These are phyloP conservation scores for Chrysoporthe austroafricana DNA, from an alignment of 2,329 filamentous ascomycete species.

Conservation along the genomic window DNA sequence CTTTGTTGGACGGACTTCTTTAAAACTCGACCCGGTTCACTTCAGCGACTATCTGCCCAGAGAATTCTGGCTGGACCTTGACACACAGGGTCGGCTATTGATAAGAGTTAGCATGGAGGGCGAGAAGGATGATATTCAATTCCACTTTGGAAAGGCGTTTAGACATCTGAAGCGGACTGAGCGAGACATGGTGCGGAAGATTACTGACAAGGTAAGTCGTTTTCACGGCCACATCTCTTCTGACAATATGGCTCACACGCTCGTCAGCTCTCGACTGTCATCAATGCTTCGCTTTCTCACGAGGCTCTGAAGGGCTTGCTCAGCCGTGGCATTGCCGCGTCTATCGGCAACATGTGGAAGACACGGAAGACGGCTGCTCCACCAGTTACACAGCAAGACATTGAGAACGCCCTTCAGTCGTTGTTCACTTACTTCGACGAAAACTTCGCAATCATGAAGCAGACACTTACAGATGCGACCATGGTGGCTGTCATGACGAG, in stretches of 20 bases:
- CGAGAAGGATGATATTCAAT: slow-evolving; percentile 96
- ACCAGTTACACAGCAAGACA: slow-evolving; percentile 69
- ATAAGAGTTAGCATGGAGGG: slow-evolving; percentile 98
- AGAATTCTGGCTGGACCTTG: slow-evolving; percentile 97
- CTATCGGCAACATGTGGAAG: slow-evolving; percentile 71
- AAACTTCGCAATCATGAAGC: slow-evolving; percentile 99
- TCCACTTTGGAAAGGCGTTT: slow-evolving; percentile 98
- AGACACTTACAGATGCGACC: slow-evolving; percentile 90
- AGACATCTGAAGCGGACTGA: slow-evolving; percentile 93
- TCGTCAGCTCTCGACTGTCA: slow-evolving; percentile 81
- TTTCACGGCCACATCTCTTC: background rate
- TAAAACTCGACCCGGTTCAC: slow-evolving; percentile 97
- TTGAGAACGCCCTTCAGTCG: slow-evolving; percentile 80
- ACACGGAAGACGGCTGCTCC: slow-evolving; percentile 60
- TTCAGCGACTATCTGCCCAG: slow-evolving; percentile 95
- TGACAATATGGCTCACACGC: slow-evolving; percentile 6
- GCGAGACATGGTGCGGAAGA: slow-evolving; percentile 96
- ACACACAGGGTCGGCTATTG: slow-evolving; percentile 88
- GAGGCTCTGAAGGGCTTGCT: slow-evolving; percentile 78
- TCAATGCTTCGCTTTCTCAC: slow-evolving; percentile 83
- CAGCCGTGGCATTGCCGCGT: slow-evolving; percentile 70
- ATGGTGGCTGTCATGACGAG: slow-evolving; percentile 99
- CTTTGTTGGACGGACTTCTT: slow-evolving; percentile 92
- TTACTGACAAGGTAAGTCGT: slow-evolving; percentile 87
- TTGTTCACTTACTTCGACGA: slow-evolving; percentile 96